Evolutionary conservation across 164 flowering plant species (phyloP).

Genomic region (Houttuynia cordata): DNA sequence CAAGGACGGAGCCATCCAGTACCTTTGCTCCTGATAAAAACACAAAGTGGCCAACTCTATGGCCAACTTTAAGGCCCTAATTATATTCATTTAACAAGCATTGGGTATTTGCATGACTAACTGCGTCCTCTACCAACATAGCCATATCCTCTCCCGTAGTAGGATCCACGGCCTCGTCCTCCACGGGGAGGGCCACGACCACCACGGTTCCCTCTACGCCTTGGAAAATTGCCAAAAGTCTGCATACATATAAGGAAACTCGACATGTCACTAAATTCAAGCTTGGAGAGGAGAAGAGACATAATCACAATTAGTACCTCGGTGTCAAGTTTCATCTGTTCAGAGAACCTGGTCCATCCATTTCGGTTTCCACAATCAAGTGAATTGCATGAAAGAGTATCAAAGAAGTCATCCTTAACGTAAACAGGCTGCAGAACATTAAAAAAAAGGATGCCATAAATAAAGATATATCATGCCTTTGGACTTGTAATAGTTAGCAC

Average conservation of each 20-base stretch:
- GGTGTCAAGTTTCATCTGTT: conserved; percentile 58
- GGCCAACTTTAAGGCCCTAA: not conserved
- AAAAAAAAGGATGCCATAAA: not conserved
- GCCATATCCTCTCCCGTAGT: conserved; percentile 56
- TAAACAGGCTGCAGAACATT: conserved; percentile 47
- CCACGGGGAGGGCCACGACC: conserved; percentile 59
- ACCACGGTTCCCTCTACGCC: conserved; percentile 64
- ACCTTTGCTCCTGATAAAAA: not conserved
- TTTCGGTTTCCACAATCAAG: conserved; percentile 29
- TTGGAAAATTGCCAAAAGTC: conserved; percentile 71
- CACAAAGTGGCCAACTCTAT: not conserved
- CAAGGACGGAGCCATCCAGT: not conserved
- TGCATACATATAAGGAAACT: conserved; percentile 13
- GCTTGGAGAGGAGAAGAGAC: not conserved
- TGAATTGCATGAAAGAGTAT: conserved; percentile 57
- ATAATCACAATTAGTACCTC: conserved; percentile 33
- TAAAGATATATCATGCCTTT: not conserved
- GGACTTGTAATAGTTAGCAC: not conserved
- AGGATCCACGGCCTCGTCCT: conserved; percentile 36
- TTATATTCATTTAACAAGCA: conserved; percentile 3
- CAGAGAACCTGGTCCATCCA: conserved; percentile 59
- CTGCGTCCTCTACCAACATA: conserved; percentile 52
- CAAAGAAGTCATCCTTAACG: conserved; percentile 82
- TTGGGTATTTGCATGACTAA: conserved; percentile 11
- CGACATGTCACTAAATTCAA: not conserved